Base-by-base conservation (phyloP, 2,329 filamentous ascomycete species). In the Penicillium verrucosum region DNA sequence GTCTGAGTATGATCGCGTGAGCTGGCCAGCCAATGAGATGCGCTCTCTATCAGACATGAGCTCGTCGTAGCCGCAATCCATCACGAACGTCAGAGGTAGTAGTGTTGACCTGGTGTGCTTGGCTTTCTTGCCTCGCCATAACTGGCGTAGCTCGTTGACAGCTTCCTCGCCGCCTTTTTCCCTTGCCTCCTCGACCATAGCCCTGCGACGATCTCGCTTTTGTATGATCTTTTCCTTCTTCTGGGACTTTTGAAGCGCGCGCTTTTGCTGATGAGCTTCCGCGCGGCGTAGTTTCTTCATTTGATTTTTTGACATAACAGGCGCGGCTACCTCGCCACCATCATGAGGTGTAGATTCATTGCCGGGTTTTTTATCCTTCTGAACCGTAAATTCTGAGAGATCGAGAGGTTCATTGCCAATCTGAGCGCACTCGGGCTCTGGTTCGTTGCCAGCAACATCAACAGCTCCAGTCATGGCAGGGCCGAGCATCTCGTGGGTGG, bases 11-110 rank as follows among this genome's bases (percentile, higher is more conserved):
- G 84, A 89, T 55, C 94, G 81, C 9, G 91, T 96, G 60, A 99
- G 81, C 74, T 99, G 94, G 56, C 86, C 85, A 1, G 85, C 85
- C 12, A 99, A 81, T 5, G 91, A 96, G 54, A 92, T 86, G 30
- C 89, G 80, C 75, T 99, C 94, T 65, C 89, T 88, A 37, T 93
- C 89, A 49, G 81, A 82, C 94, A 99, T 99, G 69, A 92, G 83
- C 41, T 89, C 80, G 72, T 99, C 92, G 71, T 95, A 99, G 63
- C 89, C 86, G 75, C 93, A 97, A 77, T 99, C 94, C 60, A 99
- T 78, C 57, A 99, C 81, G 63, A 99, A 78, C 0, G 90, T 85
- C 23, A 97, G 78, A 1, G 92, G 92, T 0, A 95, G 82, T 54
- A 85, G 83, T 47, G 80, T 77, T 4, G 80, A 75, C 21, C 66